phyloP scores from a whole-genome alignment of 768 basidiomycete species.

The Hericium coralloides region DNA sequence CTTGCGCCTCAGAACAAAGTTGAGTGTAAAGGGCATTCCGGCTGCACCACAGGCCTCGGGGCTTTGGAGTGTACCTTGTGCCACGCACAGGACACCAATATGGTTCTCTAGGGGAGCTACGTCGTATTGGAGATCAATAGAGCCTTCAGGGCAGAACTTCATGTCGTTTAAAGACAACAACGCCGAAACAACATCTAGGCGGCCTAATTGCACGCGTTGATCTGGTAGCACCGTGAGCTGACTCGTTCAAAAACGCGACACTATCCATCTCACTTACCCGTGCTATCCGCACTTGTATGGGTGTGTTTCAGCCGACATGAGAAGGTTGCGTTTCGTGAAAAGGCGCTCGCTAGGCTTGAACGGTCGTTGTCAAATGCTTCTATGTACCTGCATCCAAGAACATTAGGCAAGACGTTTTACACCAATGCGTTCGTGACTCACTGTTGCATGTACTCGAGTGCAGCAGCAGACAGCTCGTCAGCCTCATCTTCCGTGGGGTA shows the following conservation, averaged over 20 bases:
- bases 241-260: neutral
- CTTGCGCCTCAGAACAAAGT: neutral
- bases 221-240: neutral
- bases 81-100: neutral
- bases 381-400: neutral
- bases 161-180: neutral
- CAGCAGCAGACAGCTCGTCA: neutral
- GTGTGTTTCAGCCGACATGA: neutral
- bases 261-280: neutral
- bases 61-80: neutral
- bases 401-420: neutral
- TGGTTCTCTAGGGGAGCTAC: neutral
- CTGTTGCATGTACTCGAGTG: neutral
- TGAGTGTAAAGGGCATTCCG: neutral
- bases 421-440: neutral
- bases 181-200: neutral
- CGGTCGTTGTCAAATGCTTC: neutral
- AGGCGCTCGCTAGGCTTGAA: neutral
- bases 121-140: neutral
- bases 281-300: neutral
- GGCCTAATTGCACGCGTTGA: neutral
- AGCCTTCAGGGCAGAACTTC: neutral
- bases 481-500: neutral
- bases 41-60: neutral
- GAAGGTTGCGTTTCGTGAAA: neutral